phyloP scores from a whole-genome alignment of 1,139 yeast genomes.

The Lodderomyces beijingensis region DNA sequence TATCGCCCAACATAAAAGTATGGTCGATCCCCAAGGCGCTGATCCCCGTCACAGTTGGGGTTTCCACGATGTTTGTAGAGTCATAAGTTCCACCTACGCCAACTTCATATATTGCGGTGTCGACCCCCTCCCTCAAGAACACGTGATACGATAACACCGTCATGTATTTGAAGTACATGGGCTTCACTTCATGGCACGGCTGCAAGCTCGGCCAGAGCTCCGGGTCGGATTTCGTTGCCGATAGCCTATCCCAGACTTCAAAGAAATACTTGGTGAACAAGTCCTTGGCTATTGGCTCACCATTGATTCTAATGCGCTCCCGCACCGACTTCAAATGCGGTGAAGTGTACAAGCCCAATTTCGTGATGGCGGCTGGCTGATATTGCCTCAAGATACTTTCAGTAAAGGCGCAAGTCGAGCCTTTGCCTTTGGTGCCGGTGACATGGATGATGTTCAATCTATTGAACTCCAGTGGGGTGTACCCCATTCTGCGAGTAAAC shows the following conservation, averaged over 20 bases:
- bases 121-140: constrained; percentile 80
- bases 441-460: constrained; percentile 79
- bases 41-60: constrained; percentile 85
- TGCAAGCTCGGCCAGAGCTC: constrained; percentile 69
- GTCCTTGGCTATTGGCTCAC: constrained; percentile 75
- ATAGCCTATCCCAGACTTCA: constrained; percentile 85
- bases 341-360: constrained; percentile 87
- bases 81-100: constrained; percentile 98
- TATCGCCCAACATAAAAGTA: constrained; percentile 80
- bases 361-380: constrained; percentile 30
- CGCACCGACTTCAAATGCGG: constrained; percentile 94
- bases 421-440: constrained; percentile 98
- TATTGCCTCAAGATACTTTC: constrained; percentile 76
- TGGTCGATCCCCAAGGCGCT: constrained; percentile 91
- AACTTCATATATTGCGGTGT: constrained; percentile 92
- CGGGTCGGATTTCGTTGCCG: constrained; percentile 52
- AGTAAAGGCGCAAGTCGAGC: constrained; percentile 94
- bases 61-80: constrained; percentile 79
- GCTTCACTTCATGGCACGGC: constrained; percentile 59
- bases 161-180: constrained; percentile 89
- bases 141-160: constrained; percentile 89
- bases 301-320: constrained; percentile 86
- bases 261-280: constrained; percentile 85
- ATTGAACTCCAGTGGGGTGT: constrained; percentile 65
- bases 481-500: constrained; percentile 86